Evolutionary conservation across 371 early-diverging fungal genomes (phyloP), one percentile per base, ranked within the genome.

Genomic region (Apophysomyces ossiformis): DNA sequence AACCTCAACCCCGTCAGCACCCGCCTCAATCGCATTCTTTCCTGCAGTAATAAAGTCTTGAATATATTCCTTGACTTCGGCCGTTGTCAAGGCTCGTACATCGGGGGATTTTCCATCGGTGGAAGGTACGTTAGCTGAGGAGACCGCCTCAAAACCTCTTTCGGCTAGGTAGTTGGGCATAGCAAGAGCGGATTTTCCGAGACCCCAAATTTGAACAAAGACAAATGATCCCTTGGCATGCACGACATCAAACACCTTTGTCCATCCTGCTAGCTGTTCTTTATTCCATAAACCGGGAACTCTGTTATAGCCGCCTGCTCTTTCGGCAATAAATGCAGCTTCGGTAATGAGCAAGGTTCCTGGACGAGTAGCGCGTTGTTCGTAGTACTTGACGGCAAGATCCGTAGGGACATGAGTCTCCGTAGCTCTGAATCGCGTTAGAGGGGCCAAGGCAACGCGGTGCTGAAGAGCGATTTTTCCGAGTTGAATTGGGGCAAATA

Each of bases 261-360:
- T 85, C 91, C 89, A 90, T 4, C 71, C 84, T 54, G 67, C 71
- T 16, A 85, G 72, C 57, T 88, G 88, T 16, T 75, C 83, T 7
- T 77, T 56, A n/a, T 69, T 82, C 69, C 75, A 78, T 21, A 86
- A 76, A 21, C 79, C 82, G 8, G 84, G 82, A 41, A 69, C 69
- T 36, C 63, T 73, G 18, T 68, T 72, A 61, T 67, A 72, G 15
- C 69, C 69, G 32, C 76, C 75, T 7, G 83, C 84, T n/a, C 64
- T 67, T 32, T 78, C 79, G 37, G 63, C 63, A 43, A 83, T 77
- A 16, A 76, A 65, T 1, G 85, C 79, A 8, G 78, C 89, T 70
- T 88, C 90, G 18, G 83, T 73, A 32, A 90, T 77, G 36, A 87
- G 58, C 2, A 90, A 67, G 18, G 88, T 87, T 45, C 86, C 87